Conservation (phyloP, 441 rosid species). For the Corymbia citriodora region DNA sequence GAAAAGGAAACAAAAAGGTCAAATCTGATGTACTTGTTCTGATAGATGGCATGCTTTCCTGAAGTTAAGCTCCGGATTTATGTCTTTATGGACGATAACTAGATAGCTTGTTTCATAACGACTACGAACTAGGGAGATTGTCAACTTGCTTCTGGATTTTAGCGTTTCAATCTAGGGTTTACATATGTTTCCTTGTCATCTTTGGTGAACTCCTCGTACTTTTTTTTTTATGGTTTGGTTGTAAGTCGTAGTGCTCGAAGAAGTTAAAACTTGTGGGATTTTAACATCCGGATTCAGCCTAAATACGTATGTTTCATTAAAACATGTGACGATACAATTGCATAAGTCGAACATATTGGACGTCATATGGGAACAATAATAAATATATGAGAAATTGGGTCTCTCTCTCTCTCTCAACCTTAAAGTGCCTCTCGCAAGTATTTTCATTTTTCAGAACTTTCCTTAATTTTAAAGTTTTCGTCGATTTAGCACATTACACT, state of each 20-base stretch:
- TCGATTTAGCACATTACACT: no score
- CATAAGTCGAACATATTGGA: not conserved
- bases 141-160: not conserved
- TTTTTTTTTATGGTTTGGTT: no score
- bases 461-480: no score
- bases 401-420: no score
- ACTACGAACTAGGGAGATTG: not conserved
- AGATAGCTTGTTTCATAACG: not conserved
- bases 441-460: no score
- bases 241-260: not conserved
- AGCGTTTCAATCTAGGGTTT: not conserved
- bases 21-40: not conserved
- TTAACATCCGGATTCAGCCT: not conserved
- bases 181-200: not conserved
- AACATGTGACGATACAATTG: not conserved
- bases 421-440: no score
- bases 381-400: not conserved
- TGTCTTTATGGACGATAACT: not conserved
- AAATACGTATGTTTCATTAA: not conserved
- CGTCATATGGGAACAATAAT: not conserved
- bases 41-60: not conserved
- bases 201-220: no score
- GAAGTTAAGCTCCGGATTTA: not conserved
- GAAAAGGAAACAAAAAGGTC: not conserved
- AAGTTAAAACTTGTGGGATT: not conserved